A percentile compares a stretch with the other conserved stretches of the same genome.
Conservation (phyloP, 192 early-diverging fungal genomes). For the Coemansia sp. region DNA sequence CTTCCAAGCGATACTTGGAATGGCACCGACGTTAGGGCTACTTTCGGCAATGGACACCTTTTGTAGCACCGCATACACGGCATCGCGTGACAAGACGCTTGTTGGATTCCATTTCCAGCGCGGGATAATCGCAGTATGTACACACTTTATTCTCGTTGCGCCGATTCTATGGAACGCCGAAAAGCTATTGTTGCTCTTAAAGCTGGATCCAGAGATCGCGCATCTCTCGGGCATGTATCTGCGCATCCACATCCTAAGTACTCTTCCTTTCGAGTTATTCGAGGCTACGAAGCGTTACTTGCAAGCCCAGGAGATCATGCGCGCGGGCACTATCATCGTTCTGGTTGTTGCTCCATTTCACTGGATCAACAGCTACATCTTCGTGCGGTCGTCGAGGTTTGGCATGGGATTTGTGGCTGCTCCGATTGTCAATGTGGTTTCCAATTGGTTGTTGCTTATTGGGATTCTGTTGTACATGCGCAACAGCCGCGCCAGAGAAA, state of each 20-base stretch:
- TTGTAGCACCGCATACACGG: constrained; percentile 19
- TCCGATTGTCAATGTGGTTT: constrained; percentile 68
- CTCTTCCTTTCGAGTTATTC: constrained; percentile 69
- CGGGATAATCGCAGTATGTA: constrained; percentile 15
- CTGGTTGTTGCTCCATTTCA: constrained; percentile 68
- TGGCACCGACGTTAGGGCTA: constrained; percentile 4
- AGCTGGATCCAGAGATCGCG: constrained; percentile 67
- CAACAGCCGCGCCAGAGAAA: constrained; percentile 39
- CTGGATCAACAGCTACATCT: constrained; percentile 66
- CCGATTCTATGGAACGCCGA: constrained; percentile 41
- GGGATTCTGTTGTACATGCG: constrained; percentile 62
- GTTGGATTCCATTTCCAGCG: constrained; percentile 19
- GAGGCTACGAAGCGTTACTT: constrained; percentile 78
- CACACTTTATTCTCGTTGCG: constrained; percentile 4
- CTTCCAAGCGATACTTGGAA: neutral
- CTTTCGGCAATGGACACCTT: constrained; percentile 22
- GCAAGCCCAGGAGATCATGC: constrained; percentile 81
- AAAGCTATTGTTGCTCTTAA: constrained; percentile 62
- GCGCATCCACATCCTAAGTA: constrained; percentile 60
- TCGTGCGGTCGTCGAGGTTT: constrained; percentile 67
- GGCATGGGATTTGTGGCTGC: constrained; percentile 76
- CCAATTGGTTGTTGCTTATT: constrained; percentile 68
- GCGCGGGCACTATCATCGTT: constrained; percentile 70
- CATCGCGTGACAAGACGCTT: constrained; percentile 13
- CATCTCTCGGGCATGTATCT: constrained; percentile 58